Conservation (phyloP, 2,329 filamentous ascomycete genomes). For the Pseudogymnoascus sp. region DNA sequence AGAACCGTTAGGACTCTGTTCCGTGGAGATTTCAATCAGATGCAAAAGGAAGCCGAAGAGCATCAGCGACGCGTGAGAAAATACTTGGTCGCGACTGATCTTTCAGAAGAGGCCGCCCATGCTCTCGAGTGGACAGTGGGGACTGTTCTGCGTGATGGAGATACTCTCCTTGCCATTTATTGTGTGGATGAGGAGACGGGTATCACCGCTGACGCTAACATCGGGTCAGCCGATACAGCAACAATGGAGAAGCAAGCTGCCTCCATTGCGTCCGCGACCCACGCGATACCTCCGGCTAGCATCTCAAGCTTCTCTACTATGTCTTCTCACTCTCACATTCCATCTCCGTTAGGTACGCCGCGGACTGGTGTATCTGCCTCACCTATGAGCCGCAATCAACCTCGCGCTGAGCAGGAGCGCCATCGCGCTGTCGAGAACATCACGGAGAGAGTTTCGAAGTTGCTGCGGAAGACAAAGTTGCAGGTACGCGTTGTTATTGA, state of each 20-base stretch:
- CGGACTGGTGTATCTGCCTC: conserved; percentile 19
- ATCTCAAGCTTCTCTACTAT: not conserved
- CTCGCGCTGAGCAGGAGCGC: conserved; percentile 67
- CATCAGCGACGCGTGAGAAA: conserved; percentile 73
- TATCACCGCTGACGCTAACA: conserved; percentile 32
- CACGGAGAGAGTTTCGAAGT: conserved; percentile 71
- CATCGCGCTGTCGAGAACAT: conserved; percentile 74
- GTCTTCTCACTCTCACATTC: not conserved
- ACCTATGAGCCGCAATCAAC: conserved; percentile 37
- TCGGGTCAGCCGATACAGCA: conserved; percentile 52
- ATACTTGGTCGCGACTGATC: conserved; percentile 90
- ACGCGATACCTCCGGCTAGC: not conserved
- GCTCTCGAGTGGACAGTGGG: conserved; percentile 97
- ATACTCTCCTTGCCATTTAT: conserved; percentile 88
- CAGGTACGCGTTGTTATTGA: conserved; percentile 92
- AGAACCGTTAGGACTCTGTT: conserved; percentile 84
- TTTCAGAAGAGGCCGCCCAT: conserved; percentile 90
- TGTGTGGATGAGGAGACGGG: conserved; percentile 82
- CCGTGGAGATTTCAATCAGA: conserved; percentile 71
- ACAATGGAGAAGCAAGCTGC: conserved; percentile 69
- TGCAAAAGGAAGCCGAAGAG: conserved; percentile 69
- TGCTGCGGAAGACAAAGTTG: conserved; percentile 81
- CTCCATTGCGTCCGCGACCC: conserved; percentile 52
- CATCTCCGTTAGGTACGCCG: conserved; percentile 16
- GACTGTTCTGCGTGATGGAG: conserved; percentile 85